Evolutionary conservation across 768 basidiomycete species (phyloP), one percentile per base, ranked within the genome.

Genomic region (Amanita rubescens): DNA sequence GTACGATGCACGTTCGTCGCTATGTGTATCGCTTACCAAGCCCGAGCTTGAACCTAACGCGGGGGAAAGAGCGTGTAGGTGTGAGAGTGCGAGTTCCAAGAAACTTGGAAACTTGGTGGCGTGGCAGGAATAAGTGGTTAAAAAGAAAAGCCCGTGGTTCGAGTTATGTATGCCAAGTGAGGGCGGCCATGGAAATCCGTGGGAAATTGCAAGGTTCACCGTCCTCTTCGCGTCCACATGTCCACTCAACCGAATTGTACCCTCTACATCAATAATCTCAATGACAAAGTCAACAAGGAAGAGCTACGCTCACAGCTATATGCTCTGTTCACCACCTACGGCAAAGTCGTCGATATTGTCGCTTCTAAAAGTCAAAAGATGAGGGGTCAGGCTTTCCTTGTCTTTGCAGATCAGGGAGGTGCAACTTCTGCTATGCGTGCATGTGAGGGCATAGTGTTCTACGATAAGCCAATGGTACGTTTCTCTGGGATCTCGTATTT

Each of bases 311-410:
- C 72, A 9, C 88, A 92, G 71, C 76, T 98, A 1, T 91, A 84
- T 64, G 84, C 86, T 24, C 80, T 97, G 46, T 98, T 98, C 75
- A 86, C 87, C 7, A 89, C 94, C 41, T 90, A 96, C 71, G 95
- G 95, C 66, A 88, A 85, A 66, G 75, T 98, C 54, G 81, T 98
- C 74, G 95, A 97, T 67, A 83, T 98, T 55, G 80, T 97, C 54
- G 94, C 94, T 20, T 83, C 87, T 22, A 94, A 95, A 69, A 81
- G 76, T 65, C 72, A 80, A 55, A 88, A 85, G 69, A 91, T 90
- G 85, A 81, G 86, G 58, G 94, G 94, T 19, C 94, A 96, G 69
- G 95, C 95, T 1, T 98, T 96, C 70, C 84, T 97, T 63, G 93
- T 95, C 62, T 98, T 96, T 71, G 79, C 82, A 48, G 95, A 98